These are phyloP conservation scores for Cicer yamashitae DNA, from an alignment of 306 rosid species.

Conservation along the genomic window DNA sequence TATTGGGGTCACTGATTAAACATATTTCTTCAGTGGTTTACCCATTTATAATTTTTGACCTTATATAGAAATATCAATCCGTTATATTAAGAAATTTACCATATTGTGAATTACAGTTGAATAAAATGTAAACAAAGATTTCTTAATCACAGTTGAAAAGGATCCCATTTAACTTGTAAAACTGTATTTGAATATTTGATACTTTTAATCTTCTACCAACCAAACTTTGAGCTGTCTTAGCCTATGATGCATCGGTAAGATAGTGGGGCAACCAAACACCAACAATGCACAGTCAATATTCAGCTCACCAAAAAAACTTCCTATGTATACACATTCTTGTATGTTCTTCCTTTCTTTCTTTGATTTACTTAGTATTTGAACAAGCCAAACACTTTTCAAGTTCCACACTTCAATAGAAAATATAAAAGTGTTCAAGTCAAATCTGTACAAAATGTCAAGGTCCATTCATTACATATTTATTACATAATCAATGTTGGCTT, in stretches of 20 bases:
- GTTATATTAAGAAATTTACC: background rate
- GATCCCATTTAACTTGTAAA: constrained; percentile 10
- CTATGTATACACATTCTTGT: constrained; percentile 1
- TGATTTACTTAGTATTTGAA: constrained; percentile 47
- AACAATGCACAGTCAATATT: constrained; percentile 63
- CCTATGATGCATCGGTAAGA: constrained; percentile 47
- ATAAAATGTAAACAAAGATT: background rate
- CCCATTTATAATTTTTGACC: constrained; percentile 8
- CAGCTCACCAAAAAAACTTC: constrained; percentile 70
- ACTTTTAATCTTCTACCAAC: constrained; percentile 47
- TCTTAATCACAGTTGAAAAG: constrained; percentile 6
- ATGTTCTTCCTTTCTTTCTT: constrained; percentile 39
- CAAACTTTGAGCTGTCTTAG: constrained; percentile 49
- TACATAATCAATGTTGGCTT: constrained; percentile 43
- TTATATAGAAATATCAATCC: background rate
- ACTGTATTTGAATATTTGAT: constrained; percentile 25
- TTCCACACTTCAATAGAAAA: constrained; percentile 44
- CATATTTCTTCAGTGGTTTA: constrained; percentile 24
- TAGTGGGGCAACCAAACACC: constrained; percentile 75
- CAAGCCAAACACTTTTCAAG: constrained; percentile 36
- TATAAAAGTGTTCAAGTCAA: constrained; percentile 44
- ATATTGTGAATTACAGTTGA: background rate
- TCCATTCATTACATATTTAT: constrained; percentile 42
- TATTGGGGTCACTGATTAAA: background rate
- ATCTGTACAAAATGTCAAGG: constrained; percentile 29